Conservation (phyloP, 345 rosid genomes). For the Diplotaxis tenuifolia region DNA sequence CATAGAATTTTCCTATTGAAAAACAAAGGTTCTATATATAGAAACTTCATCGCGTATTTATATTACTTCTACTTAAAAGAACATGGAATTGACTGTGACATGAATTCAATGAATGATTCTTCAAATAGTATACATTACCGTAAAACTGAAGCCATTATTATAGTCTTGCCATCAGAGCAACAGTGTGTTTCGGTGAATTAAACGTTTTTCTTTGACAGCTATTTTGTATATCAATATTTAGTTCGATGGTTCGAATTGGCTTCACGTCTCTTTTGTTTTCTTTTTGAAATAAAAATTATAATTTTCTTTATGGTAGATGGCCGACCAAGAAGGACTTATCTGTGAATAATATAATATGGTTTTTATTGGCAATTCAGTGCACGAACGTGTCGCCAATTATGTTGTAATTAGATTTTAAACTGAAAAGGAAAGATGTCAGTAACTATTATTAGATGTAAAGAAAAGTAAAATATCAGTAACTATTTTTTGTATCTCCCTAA, state of each 20-base stretch:
- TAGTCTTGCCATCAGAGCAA: constrained; percentile 27
- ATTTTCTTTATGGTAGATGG: constrained; percentile 17
- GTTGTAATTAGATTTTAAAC: not conserved
- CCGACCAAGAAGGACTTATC: constrained; percentile 28
- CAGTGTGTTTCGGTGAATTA: constrained; percentile 20
- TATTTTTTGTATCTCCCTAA: not conserved
- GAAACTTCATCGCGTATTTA: not conserved
- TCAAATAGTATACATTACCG: not conserved
- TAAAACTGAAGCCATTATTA: not conserved
- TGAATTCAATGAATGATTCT: not conserved
- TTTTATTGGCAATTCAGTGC: not conserved
- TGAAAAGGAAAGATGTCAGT: not conserved
- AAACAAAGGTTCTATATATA: not conserved
- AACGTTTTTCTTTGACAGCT: constrained; percentile 25
- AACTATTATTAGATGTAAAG: not conserved
- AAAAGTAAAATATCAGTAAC: not conserved
- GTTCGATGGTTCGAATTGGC: constrained; percentile 13
- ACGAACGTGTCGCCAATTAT: constrained; percentile 2
- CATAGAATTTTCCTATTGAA: not conserved
- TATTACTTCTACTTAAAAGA: not conserved
- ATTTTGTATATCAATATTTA: not conserved
- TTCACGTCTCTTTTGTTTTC: not conserved
- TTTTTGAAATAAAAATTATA: not conserved
- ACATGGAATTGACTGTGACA: not conserved
- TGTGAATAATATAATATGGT: not conserved